Conservation (phyloP, 2,329 filamentous ascomycete genomes). For the Cyclaneusma minus region DNA sequence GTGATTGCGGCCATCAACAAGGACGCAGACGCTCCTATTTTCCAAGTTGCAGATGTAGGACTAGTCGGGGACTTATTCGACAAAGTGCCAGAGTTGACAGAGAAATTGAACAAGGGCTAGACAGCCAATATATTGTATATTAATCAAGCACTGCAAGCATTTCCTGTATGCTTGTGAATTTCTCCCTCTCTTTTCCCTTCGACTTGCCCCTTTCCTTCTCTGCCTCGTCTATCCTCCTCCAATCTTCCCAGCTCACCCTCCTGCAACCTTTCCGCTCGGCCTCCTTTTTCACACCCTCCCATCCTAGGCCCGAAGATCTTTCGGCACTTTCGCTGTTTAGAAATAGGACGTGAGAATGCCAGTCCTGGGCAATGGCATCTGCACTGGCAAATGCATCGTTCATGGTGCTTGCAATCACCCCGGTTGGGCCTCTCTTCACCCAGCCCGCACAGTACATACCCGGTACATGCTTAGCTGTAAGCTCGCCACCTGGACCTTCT, state of each 20-base stretch:
- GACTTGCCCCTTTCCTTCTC: conserved; percentile 52
- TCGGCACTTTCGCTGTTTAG: conserved; percentile 25
- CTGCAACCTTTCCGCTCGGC: conserved; percentile 36
- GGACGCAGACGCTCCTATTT: conserved; percentile 91
- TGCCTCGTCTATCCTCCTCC: conserved; percentile 68
- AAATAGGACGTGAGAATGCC: conserved; percentile 34
- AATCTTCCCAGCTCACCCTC: conserved; percentile 69
- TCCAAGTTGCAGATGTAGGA: conserved; percentile 93
- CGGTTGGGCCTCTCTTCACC: conserved; percentile 90
- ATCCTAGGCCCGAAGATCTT: conserved; percentile 44
- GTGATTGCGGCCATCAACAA: conserved; percentile 99
- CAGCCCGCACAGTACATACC: conserved; percentile 90
- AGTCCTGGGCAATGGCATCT: conserved; percentile 71
- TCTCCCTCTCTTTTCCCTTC: conserved; percentile 65
- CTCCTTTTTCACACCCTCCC: conserved; percentile 58
- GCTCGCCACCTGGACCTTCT: conserved; percentile 6
- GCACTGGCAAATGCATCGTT: conserved; percentile 82
- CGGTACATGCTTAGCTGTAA: conserved; percentile 28
- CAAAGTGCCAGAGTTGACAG: conserved; percentile 86
- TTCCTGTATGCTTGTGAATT: conserved; percentile 39
- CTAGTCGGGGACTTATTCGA: conserved; percentile 92
- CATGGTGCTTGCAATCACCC: conserved; percentile 94
- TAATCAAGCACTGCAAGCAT: conserved; percentile 39
- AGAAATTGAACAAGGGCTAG: conserved; percentile 73
- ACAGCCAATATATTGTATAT: no score